Base-by-base conservation (phyloP, 1,284 basidiomycete species). In the Puccinia hordei region DNA sequence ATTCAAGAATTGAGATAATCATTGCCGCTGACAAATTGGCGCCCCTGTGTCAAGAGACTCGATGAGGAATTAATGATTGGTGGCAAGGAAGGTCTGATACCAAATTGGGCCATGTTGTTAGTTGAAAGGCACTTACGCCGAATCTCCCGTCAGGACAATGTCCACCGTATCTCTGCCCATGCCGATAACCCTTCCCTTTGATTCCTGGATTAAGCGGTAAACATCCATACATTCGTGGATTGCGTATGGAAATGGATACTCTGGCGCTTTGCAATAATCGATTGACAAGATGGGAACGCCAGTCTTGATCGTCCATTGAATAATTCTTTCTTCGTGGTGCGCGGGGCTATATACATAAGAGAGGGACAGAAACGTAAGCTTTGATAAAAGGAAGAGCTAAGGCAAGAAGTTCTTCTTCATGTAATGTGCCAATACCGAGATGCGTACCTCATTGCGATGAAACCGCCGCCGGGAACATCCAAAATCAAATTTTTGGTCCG, bases 381-480 rank as follows among this genome's bases (percentile, higher is more conserved):
- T 24, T 49, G 3, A 55, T 44, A 30, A 44, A 33, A 38, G 27
- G 19, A 46, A 69, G 30, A 51, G n/a, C 44, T n/a, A 35, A 17
- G 10, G 38, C 81, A 81, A 65, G n/a, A 33, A 15, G n/a, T n/a
- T n/a, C n/a, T n/a, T n/a, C n/a, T n/a, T n/a, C n/a, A n/a, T n/a
- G n/a, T n/a, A n/a, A n/a, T n/a, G n/a, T n/a, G n/a, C n/a, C n/a
- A n/a, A n/a, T n/a, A n/a, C n/a, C n/a, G n/a, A n/a, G n/a, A n/a
- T n/a, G 63, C 61, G 35, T 49, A 80, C 78, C 71, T 80, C 95
- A 98, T 98, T 51, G 93, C 93, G 73, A 98, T 91, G 86, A 98
- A 98, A 0, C 96, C 96, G 12, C 96, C 96, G 9, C 96, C 96
- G 27, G 95, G 95, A 82, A 94, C 91, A 85, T 99, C 96, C 35